Evolutionary conservation across 768 basidiomycete species (phyloP).

Genomic region (Cystobasidium onofrii): DNA sequence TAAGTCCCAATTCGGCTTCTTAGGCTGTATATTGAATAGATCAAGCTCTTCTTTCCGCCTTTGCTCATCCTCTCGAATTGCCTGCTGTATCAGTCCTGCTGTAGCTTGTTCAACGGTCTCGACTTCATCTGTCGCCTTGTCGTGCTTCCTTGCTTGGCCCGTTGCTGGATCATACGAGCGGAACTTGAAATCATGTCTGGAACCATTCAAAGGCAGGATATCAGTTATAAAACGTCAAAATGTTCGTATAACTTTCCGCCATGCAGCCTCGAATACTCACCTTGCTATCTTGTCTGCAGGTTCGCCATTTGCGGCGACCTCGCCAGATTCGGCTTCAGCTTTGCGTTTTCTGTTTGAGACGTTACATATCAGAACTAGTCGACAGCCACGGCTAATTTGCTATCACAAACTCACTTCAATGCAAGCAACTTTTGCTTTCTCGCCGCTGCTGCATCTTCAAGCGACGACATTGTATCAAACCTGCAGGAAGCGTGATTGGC

Average conservation of each 20-base stretch:
- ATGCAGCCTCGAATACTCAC: too few relatives aligned
- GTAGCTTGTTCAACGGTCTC: slow-evolving; percentile 85
- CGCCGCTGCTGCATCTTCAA: slow-evolving; percentile 44
- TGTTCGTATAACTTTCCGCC: neutral
- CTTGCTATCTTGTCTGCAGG: neutral
- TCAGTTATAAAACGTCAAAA: neutral
- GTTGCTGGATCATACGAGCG: slow-evolving; percentile 89
- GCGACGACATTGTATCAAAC: slow-evolving; percentile 18
- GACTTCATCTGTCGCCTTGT: slow-evolving; percentile 53
- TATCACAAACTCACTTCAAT: slow-evolving; percentile 25
- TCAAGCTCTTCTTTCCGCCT: slow-evolving; percentile 73
- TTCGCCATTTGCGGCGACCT: slow-evolving; percentile 29
- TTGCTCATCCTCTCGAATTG: slow-evolving; percentile 78
- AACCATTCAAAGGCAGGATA: neutral
- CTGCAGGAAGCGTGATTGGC: neutral
- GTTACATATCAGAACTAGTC: slow-evolving; percentile 9
- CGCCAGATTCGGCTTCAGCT: slow-evolving; percentile 30
- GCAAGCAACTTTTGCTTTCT: slow-evolving; percentile 46
- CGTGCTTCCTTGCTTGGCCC: slow-evolving; percentile 63
- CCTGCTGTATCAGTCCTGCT: slow-evolving; percentile 70
- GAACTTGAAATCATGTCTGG: slow-evolving; percentile 38
- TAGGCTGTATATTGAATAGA: slow-evolving; percentile 59
- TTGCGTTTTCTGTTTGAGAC: slow-evolving; percentile 38
- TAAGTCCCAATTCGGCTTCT: slow-evolving; percentile 62
- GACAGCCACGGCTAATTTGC: neutral